Conservation (phyloP, 2,329 filamentous ascomycete species). For the Pseudogymnoascus sp. region DNA sequence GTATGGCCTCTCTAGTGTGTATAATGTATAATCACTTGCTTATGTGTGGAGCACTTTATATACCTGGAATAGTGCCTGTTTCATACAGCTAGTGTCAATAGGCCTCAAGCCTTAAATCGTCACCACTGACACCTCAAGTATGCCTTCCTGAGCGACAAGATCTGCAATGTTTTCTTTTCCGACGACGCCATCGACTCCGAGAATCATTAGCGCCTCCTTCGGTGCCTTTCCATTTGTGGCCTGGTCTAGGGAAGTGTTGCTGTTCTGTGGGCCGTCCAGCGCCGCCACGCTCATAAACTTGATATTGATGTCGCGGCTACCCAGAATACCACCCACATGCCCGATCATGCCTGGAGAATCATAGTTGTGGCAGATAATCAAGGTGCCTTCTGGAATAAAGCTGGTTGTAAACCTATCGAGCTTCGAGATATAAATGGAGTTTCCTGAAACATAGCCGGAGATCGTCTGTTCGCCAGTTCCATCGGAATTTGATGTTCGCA, state of each 20-base stretch:
- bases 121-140: constrained; percentile 48
- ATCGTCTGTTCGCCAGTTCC: constrained; percentile 34
- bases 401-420: constrained; percentile 66
- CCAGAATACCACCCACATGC: constrained; percentile 63
- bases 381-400: constrained; percentile 63
- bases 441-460: constrained; percentile 59
- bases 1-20: not conserved
- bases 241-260: constrained; percentile 19
- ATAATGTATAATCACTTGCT: not conserved
- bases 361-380: constrained; percentile 75
- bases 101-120: constrained; percentile 12
- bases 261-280: constrained; percentile 28
- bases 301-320: constrained; percentile 66
- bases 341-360: constrained; percentile 78
- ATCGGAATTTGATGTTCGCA: constrained; percentile 39
- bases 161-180: constrained; percentile 46
- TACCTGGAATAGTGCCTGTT: not conserved
- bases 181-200: constrained; percentile 62
- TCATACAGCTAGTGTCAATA: not conserved
- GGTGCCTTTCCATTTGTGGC: constrained; percentile 29
- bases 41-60: not conserved
- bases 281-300: constrained; percentile 68
- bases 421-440: constrained; percentile 60
- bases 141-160: constrained; percentile 42
- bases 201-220: constrained; percentile 73